Percentiles rank a stretch among this genome's conserved stretches.
These are phyloP conservation scores for Symmetrospora coprosmae DNA, from an alignment of 768 basidiomycete genomes.

Conservation along the genomic window DNA sequence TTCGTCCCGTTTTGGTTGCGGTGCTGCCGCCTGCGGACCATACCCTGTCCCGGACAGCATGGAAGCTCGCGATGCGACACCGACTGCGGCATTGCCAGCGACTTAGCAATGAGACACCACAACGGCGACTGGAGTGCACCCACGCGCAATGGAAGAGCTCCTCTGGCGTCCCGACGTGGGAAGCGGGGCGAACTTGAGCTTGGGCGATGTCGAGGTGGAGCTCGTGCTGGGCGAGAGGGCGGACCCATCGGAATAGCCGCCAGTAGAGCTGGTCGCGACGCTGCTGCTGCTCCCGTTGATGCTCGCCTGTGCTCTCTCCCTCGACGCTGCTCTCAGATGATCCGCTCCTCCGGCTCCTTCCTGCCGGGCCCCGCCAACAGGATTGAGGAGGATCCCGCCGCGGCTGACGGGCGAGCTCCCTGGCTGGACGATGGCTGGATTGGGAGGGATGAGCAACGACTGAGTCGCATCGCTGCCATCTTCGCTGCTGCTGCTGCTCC, in stretches of 20 bases:
- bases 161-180: conserved; percentile 5
- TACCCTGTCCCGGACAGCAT: not conserved
- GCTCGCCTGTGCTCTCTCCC: not conserved
- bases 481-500: no score
- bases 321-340: not conserved
- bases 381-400: conserved; percentile 15
- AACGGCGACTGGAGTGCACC: not conserved
- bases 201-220: not conserved
- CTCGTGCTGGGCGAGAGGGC: not conserved
- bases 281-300: not conserved
- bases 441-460: conserved; percentile 6
- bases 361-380: not conserved
- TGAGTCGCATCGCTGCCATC: no score
- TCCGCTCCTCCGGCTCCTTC: not conserved
- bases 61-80: conserved; percentile 9
- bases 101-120: not conserved
- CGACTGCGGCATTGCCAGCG: not conserved
- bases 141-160: conserved; percentile 4
- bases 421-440: conserved; percentile 13
- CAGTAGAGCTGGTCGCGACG: no score
- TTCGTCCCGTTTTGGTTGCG: not conserved
- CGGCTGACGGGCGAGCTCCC: not conserved
- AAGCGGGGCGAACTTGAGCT: conserved; percentile 19
- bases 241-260: not conserved
- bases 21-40: not conserved